Percentiles rank a stretch among this genome's conserved stretches.
Conservation (phyloP, 2,329 filamentous ascomycete genomes). For the Aspergillus fischeri region DNA sequence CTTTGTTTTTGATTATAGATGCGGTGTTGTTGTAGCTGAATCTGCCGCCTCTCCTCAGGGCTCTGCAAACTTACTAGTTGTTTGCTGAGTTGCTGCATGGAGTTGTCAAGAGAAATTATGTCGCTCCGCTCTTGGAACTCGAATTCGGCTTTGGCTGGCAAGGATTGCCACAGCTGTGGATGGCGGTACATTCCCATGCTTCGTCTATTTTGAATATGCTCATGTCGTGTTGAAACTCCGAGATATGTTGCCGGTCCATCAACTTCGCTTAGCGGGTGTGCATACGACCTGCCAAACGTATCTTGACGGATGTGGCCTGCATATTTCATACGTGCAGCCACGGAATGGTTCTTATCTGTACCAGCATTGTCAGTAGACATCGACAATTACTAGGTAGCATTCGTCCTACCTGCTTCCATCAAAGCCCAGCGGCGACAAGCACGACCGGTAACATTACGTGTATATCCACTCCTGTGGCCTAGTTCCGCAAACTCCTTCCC, state of each 20-base stretch:
- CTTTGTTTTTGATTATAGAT: conserved; percentile 7
- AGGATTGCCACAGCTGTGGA: conserved; percentile 4
- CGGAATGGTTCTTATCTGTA: conserved; percentile 5
- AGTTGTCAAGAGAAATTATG: conserved; percentile 6
- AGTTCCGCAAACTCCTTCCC: conserved; percentile 10
- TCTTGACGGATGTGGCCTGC: background rate
- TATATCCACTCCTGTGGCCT: conserved; percentile 10
- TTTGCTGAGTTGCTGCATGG: conserved; percentile 4
- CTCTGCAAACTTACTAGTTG: background rate
- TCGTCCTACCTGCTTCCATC: conserved; percentile 9
- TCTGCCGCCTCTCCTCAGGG: conserved; percentile 3
- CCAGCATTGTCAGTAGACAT: background rate
- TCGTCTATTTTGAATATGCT: conserved; percentile 15
- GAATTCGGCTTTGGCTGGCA: conserved; percentile 7
- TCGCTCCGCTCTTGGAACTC: conserved; percentile 10
- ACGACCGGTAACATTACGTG: conserved; percentile 8
- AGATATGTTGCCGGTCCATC: conserved; percentile 13
- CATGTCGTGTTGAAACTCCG: conserved; percentile 7
- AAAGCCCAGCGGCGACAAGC: conserved; percentile 11
- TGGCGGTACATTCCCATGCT: conserved; percentile 14
- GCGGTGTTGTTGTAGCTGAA: conserved; percentile 3
- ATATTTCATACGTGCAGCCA: conserved; percentile 7
- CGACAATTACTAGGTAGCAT: background rate
- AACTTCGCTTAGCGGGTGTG: conserved; percentile 11
- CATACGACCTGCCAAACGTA: conserved; percentile 6